Evolutionary conservation across 2,329 filamentous ascomycete genomes (phyloP), one percentile per base, ranked within the genome.

Genomic region (Thelonectria discophora): DNA sequence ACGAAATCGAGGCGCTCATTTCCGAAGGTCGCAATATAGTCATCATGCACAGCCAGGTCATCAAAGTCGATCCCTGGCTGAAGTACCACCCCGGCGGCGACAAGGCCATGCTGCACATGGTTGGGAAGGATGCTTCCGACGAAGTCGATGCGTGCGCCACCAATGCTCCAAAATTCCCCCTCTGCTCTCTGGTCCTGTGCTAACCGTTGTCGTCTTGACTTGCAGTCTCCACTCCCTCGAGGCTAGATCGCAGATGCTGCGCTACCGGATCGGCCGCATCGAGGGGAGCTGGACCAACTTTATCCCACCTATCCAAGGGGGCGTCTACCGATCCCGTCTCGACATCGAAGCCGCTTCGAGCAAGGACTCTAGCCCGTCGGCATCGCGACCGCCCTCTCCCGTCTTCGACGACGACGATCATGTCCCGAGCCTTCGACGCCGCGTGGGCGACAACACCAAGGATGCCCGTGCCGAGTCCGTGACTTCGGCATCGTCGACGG

Each of bases 81-180:
- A 87, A 87, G 55, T 97, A 91, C 73, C 95, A 98, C 73, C 95
- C 95, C 12, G 95, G 95, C 59, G 95, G 95, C 69, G 89, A 94
- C 71, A 95, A 93, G 78, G 87, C 94, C 56, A 96, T 99, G 66
- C 82, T 88, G 75, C 95, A 99, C 75, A 95, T 97, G 93, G 87
- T 98, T 63, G 93, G 93, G 64, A 88, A 90, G 78, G 93, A 97
- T 86, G 94, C 93, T 52, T 97, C 94, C 11, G 94, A 97, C 76
- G 95, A 98, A 78, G 89, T 98, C 64, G 92, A 90, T 76, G 92
- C 90, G 92, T 97, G 84, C 52, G 90, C 47, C 52, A 62, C 57
- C 57, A 45, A 24, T 13, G 52, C 53, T 47, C n/a, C n/a, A n/a
- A 34, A 50, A 8, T 21, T 49, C 32, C 30, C 18, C 47, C 13